Percentiles rank a stretch among this genome's conserved stretches.
phyloP scores from a whole-genome alignment of 805 yeast species.

The Lachancea meyersii region DNA sequence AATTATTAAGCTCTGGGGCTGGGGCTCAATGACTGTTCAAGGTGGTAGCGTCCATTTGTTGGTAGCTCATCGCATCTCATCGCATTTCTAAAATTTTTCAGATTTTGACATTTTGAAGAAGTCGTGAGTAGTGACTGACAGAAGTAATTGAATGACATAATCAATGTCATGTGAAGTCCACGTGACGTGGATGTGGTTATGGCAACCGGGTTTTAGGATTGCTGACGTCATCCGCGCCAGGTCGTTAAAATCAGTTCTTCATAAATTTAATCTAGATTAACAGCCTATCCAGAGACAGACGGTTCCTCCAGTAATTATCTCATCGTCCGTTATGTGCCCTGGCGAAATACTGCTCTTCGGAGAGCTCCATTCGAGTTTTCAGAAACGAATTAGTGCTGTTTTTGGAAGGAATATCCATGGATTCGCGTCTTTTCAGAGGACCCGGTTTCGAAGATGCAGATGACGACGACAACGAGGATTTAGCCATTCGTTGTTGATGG shows the following conservation, averaged over 20 bases:
- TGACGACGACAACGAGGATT: constrained; percentile 3
- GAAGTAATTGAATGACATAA: background rate
- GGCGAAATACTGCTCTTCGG: constrained; percentile 26
- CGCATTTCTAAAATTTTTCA: constrained; percentile 13
- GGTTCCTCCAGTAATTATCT: too few relatives aligned
- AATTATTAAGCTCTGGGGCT: background rate
- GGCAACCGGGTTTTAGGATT: too few relatives aligned
- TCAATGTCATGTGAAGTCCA: too few relatives aligned
- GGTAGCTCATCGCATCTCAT: constrained; percentile 10
- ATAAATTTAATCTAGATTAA: too few relatives aligned
- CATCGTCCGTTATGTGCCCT: constrained; percentile 4
- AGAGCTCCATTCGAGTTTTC: constrained; percentile 32
- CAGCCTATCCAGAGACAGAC: too few relatives aligned
- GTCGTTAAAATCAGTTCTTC: too few relatives aligned
- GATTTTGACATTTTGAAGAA: too few relatives aligned
- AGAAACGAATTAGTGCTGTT: constrained; percentile 21
- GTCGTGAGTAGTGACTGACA: too few relatives aligned
- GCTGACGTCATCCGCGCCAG: too few relatives aligned
- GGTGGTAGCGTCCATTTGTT: background rate
- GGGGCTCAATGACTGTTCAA: background rate
- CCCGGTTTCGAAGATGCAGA: background rate
- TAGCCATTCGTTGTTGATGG: constrained; percentile 26
- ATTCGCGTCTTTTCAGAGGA: constrained; percentile 17
- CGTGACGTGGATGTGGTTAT: too few relatives aligned
- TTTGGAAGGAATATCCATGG: constrained; percentile 32